These are phyloP conservation scores for Tillandsia leiboldiana DNA, from an alignment of 176 grass and related monocot genomes.

Conservation along the genomic window DNA sequence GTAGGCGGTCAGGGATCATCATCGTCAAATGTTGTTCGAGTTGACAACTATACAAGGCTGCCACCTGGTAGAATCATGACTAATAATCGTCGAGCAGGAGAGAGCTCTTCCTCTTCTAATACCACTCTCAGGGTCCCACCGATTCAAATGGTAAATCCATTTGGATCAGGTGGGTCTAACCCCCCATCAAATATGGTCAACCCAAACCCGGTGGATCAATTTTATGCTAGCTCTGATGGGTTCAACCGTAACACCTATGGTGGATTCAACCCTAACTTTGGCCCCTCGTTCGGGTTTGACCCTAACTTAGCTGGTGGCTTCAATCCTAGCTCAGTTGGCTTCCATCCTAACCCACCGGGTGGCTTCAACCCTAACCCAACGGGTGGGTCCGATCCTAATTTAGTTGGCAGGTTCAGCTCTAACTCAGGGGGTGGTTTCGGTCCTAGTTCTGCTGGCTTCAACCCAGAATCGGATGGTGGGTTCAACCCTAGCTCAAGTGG, in stretches of 20 bases:
- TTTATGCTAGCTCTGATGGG: neutral
- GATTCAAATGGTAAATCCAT: neutral
- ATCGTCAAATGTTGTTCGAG: neutral
- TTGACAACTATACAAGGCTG: too few species aligned
- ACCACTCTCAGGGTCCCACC: neutral
- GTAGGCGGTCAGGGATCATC: neutral
- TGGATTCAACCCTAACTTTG: neutral
- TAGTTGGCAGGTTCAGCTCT: neutral
- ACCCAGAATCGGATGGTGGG: neutral
- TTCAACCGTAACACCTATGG: neutral
- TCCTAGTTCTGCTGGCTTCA: neutral
- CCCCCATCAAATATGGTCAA: neutral
- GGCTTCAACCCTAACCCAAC: neutral
- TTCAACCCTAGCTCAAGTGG: neutral
- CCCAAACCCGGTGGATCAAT: neutral
- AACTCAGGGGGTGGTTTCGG: neutral
- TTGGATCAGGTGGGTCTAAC: neutral
- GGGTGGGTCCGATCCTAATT: neutral
- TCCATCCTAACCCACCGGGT: neutral
- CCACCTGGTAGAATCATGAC: too few species aligned
- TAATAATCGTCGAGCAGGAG: too few species aligned
- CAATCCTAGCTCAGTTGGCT: neutral
- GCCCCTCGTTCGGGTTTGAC: neutral
- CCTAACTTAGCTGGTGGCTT: neutral
- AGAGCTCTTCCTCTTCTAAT: too few species aligned